Conservation (phyloP, 2,329 filamentous ascomycete genomes). For the Hymenoscyphus salicellus region DNA sequence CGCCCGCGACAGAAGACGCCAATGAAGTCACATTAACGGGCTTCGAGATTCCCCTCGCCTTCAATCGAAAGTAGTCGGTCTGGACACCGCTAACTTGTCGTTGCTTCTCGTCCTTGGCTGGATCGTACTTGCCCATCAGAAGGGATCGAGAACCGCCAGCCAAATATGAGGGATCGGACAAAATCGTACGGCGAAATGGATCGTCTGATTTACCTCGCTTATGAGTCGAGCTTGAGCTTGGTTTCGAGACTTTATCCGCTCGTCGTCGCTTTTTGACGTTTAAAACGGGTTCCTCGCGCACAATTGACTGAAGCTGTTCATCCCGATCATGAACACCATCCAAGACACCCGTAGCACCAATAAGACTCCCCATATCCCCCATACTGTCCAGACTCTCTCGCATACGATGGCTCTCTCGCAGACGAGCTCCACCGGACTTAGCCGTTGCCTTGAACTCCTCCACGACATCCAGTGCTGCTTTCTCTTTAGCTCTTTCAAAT, state of each 20-base stretch:
- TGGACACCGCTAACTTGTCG: conserved; percentile 34
- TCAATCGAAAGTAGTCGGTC: conserved; percentile 38
- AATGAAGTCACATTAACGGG: conserved; percentile 33
- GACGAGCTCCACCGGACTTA: conserved; percentile 6
- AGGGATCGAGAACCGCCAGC: conserved; percentile 34
- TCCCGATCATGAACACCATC: conserved; percentile 29
- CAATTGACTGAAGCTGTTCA: conserved; percentile 22
- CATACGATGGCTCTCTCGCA: conserved; percentile 18
- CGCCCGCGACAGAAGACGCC: conserved; percentile 31
- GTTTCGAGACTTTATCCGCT: conserved; percentile 18
- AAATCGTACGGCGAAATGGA: conserved; percentile 29
- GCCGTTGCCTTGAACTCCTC: conserved; percentile 34
- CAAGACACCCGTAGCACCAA: conserved; percentile 28
- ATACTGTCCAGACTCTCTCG: too few species aligned
- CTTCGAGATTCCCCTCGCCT: conserved; percentile 36
- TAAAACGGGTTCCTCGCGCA: conserved; percentile 13
- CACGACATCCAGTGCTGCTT: conserved; percentile 29
- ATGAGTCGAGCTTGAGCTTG: conserved; percentile 21
- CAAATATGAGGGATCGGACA: conserved; percentile 34
- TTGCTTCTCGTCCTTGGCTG: conserved; percentile 22
- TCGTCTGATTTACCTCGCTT: conserved; percentile 28
- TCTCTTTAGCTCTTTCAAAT: conserved; percentile 31
- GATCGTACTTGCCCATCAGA: conserved; percentile 26
- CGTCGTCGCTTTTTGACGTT: conserved; percentile 24
- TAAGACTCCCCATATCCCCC: conserved; percentile 26